phyloP scores from a whole-genome alignment of 352 stramenopile species.

The Phytophthora crassamura region DNA sequence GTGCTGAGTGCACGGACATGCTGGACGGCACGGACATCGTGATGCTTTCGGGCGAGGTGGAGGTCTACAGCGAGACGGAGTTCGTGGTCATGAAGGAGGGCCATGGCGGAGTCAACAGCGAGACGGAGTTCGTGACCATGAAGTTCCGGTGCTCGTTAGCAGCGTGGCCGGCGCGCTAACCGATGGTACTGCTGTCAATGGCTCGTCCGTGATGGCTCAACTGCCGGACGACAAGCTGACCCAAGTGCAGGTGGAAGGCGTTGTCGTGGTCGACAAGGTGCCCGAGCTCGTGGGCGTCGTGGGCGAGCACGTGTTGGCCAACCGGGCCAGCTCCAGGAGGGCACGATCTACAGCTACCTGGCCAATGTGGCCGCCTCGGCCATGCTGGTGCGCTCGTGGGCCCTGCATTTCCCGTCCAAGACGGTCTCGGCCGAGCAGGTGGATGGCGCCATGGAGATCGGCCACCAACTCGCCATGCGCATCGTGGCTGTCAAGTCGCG shows the following conservation, averaged over 20 bases:
- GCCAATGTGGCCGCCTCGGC: conserved; percentile 83
- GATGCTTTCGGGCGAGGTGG: conserved; percentile 99
- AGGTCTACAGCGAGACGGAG: too few species aligned
- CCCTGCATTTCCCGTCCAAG: conserved; percentile 75
- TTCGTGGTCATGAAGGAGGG: too few species aligned
- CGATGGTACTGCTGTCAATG: conserved; percentile 21
- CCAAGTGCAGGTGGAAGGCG: conserved; percentile 54
- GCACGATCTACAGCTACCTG: conserved; percentile 85
- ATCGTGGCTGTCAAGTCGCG: conserved; percentile 93
- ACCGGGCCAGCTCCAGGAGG: conserved; percentile 66
- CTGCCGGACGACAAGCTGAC: conserved; percentile 52
- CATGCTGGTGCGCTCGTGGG: conserved; percentile 92
- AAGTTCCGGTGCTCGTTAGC: conserved; percentile 64
- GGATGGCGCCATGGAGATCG: too few species aligned
- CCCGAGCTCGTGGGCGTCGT: conserved; percentile 86
- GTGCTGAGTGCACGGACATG: conserved; percentile 98
- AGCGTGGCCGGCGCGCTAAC: conserved; percentile 58
- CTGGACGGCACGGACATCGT: conserved; percentile 97
- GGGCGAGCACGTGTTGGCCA: conserved; percentile 80
- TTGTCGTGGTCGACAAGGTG: conserved; percentile 72
- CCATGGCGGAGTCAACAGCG: too few species aligned
- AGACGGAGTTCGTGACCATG: too few species aligned
- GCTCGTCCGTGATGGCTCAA: conserved; percentile 36
- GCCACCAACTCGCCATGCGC: conserved; percentile 96
- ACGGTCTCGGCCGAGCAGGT: conserved; percentile 53